These are phyloP conservation scores for Arthrobotrys sphaeroides DNA, from an alignment of 2,329 filamentous ascomycete species.

Conservation along the genomic window DNA sequence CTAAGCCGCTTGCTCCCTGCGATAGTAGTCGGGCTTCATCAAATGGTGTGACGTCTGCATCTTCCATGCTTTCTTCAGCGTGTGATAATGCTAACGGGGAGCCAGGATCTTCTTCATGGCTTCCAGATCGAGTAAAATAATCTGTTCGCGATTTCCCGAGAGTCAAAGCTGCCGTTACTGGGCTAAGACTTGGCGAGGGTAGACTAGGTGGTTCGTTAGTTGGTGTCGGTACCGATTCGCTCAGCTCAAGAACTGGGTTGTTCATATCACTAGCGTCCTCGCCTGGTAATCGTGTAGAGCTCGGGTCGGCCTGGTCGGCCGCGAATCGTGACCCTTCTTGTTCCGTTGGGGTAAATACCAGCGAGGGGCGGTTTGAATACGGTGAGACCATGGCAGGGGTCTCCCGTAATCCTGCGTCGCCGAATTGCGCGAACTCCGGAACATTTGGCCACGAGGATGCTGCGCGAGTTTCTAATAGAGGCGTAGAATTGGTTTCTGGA, in stretches of 20 bases:
- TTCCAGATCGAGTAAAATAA: constrained; percentile 60
- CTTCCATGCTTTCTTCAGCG: constrained; percentile 60
- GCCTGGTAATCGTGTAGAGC: not conserved
- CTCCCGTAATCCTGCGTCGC: constrained; percentile 16
- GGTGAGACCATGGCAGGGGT: not conserved
- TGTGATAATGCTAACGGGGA: constrained; percentile 56
- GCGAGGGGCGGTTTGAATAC: constrained; percentile 10
- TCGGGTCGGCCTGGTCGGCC: not conserved
- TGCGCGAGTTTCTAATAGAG: not conserved
- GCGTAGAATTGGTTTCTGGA: not conserved
- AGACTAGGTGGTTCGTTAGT: constrained; percentile 87
- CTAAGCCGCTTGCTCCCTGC: constrained; percentile 58
- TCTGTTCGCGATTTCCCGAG: constrained; percentile 61
- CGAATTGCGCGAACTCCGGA: constrained; percentile 13
- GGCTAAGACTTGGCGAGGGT: constrained; percentile 92
- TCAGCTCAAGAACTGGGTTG: not conserved
- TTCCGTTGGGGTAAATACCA: constrained; percentile 47
- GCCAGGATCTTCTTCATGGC: constrained; percentile 60
- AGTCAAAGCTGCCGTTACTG: constrained; percentile 80
- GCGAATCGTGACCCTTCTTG: constrained; percentile 39
- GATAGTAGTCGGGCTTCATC: constrained; percentile 56
- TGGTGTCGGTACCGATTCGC: constrained; percentile 71
- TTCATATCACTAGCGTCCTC: not conserved
- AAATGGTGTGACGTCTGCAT: constrained; percentile 61
- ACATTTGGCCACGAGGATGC: constrained; percentile 4